phyloP scores from a whole-genome alignment of 495 filamentous ascomycete species.

The Aspergillus saccharolyticus region DNA sequence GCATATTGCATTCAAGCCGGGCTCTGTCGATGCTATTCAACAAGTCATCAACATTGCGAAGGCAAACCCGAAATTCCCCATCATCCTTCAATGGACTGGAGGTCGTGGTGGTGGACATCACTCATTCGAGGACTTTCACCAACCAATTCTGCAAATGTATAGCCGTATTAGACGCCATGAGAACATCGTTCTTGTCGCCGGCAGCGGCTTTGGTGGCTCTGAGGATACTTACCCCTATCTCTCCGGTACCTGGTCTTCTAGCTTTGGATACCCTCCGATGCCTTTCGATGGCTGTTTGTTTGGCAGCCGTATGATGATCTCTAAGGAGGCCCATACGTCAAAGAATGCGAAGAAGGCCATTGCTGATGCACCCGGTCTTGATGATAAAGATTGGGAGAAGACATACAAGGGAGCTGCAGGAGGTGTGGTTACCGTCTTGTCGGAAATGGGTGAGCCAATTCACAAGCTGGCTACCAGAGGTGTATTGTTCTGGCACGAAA shows the following conservation, averaged over 20 bases:
- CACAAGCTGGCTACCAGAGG: constrained; percentile 96
- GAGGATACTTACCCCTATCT: constrained; percentile 93
- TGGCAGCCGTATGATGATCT: constrained; percentile 89
- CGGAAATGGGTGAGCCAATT: constrained; percentile 98
- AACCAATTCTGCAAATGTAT: constrained; percentile 90
- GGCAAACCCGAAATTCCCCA: constrained; percentile 82
- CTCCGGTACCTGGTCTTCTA: constrained; percentile 78
- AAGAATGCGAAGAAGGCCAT: constrained; percentile 93
- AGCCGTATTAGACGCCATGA: constrained; percentile 71
- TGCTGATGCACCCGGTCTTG: constrained; percentile 79
- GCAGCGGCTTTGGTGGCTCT: constrained; percentile 86
- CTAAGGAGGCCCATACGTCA: constrained; percentile 92
- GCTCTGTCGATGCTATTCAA: constrained; percentile 84
- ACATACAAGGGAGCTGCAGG: constrained; percentile 90
- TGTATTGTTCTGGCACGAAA: constrained; percentile 93
- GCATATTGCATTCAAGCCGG: constrained; percentile 93
- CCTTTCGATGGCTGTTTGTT: constrained; percentile 89
- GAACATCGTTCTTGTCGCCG: constrained; percentile 85
- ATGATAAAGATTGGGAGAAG: constrained; percentile 90
- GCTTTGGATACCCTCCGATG: constrained; percentile 87
- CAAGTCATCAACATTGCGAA: constrained; percentile 88
- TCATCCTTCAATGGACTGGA: constrained; percentile 92
- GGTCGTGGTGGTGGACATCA: constrained; percentile 92
- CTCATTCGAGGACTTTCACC: constrained; percentile 92
- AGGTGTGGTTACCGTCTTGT: constrained; percentile 93